phyloP scores from a whole-genome alignment of 2,329 filamentous ascomycete species.

The Colletotrichum musae region DNA sequence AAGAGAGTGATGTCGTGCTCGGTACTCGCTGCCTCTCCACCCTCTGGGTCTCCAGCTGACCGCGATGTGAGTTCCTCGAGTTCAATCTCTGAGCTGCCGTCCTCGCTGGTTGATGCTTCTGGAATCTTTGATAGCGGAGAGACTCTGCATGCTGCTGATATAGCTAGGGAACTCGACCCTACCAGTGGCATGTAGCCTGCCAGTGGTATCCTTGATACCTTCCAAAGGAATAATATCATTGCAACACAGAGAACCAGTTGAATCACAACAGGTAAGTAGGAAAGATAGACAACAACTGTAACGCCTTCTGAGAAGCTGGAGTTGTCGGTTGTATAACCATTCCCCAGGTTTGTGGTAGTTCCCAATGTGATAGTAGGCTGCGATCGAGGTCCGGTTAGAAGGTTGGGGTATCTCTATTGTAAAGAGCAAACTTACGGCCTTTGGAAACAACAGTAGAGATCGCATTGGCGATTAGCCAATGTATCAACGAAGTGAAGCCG shows the following conservation, averaged over 20 bases:
- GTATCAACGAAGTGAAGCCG: background rate
- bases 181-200: background rate
- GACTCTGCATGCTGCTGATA: background rate
- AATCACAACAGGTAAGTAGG: background rate
- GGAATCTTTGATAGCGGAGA: background rate
- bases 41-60: background rate
- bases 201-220: too few species aligned
- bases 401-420: rapidly evolving
- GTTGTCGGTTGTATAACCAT: background rate
- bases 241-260: background rate
- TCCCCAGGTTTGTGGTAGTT: too few species aligned
- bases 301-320: background rate
- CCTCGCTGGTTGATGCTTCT: too few species aligned
- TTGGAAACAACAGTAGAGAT: background rate
- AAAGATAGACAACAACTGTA: background rate
- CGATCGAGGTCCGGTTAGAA: too few species aligned
- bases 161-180: background rate
- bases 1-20: background rate
- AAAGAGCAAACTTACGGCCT: background rate
- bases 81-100: rapidly evolving
- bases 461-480: background rate
- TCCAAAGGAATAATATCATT: background rate
- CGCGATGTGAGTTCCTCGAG: background rate
- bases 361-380: background rate
- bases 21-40: rapidly evolving